These are phyloP conservation scores for Juglanconis juglandina DNA, from an alignment of 2,329 filamentous ascomycete species.

Conservation along the genomic window DNA sequence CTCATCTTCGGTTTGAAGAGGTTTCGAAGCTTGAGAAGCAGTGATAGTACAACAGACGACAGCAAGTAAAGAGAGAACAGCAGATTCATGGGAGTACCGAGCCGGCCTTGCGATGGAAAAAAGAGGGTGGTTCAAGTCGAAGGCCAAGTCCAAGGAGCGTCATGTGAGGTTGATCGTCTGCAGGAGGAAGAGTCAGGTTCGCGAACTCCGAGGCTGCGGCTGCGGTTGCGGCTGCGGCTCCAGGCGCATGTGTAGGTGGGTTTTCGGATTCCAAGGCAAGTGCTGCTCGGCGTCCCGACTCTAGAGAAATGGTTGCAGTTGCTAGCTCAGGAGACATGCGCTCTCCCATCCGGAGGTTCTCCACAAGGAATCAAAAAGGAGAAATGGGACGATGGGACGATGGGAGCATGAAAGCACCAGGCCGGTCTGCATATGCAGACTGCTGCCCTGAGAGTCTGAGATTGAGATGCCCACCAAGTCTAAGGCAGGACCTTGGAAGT, in stretches of 20 bases:
- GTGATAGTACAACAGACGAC: slow-evolving; percentile 6
- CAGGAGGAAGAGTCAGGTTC: not conserved
- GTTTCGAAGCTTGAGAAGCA: slow-evolving; percentile 7
- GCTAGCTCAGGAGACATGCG: not conserved
- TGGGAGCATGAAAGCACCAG: not conserved
- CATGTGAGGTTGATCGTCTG: not conserved
- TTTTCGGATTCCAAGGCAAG: not conserved
- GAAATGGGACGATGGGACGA: not conserved
- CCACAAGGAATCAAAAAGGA: not conserved
- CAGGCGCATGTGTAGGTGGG: not conserved
- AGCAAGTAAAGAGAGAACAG: slow-evolving; percentile 15
- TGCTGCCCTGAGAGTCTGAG: too few species aligned
- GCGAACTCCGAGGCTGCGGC: not conserved
- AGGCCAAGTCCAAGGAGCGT: not conserved
- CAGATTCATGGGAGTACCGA: slow-evolving; percentile 13
- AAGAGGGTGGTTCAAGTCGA: not conserved
- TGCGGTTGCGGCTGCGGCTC: not conserved
- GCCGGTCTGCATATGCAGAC: not conserved
- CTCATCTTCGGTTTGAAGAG: slow-evolving; percentile 14
- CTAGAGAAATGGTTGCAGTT: not conserved
- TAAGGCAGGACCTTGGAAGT: too few species aligned
- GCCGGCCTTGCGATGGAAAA: not conserved
- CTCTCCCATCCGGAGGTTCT: not conserved
- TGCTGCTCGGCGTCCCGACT: not conserved
- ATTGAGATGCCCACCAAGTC: too few species aligned